These are phyloP conservation scores for Suhomyces atakaporum DNA, from an alignment of 1,139 yeast genomes.

Conservation along the genomic window DNA sequence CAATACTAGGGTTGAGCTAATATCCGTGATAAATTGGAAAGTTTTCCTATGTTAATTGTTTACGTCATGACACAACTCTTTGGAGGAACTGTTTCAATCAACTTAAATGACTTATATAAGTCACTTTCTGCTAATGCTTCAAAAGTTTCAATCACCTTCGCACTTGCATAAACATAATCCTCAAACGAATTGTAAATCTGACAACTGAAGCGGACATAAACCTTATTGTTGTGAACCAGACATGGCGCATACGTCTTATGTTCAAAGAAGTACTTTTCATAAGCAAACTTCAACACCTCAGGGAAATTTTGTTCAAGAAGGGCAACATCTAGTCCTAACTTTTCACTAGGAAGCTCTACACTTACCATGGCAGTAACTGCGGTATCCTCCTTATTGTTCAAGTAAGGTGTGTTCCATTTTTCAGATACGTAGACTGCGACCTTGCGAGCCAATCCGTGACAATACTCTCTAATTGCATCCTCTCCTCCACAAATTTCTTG, in stretches of 20 bases:
- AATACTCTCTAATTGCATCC: constrained; percentile 50
- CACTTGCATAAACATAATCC: constrained; percentile 53
- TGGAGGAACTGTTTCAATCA: too few relatives aligned
- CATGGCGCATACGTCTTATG: constrained; percentile 51
- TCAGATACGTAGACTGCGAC: constrained; percentile 41
- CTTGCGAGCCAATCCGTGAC: constrained; percentile 42
- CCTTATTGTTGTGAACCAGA: constrained; percentile 39
- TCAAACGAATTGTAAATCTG: constrained; percentile 59
- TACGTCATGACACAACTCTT: too few relatives aligned
- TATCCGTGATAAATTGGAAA: too few relatives aligned
- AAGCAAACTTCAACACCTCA: constrained; percentile 7
- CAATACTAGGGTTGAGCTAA: too few relatives aligned
- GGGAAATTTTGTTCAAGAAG: constrained; percentile 14
- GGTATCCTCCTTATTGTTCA: constrained; percentile 33
- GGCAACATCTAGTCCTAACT: constrained; percentile 16
- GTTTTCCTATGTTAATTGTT: too few relatives aligned
- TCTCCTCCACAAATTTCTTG: constrained; percentile 64
- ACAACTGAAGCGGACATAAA: constrained; percentile 57
- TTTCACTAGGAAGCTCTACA: constrained; percentile 40
- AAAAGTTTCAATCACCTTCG: constrained; percentile 23
- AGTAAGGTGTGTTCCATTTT: constrained; percentile 39
- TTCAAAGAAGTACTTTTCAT: constrained; percentile 19
- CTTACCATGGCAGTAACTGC: constrained; percentile 49
- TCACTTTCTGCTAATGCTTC: constrained; percentile 11
- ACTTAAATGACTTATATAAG: constrained; percentile 2